A percentile compares a stretch with the other conserved stretches of the same genome.
Evolutionary conservation across 192 early-diverging fungal species (phyloP).

Genomic region (Geranomyces variabilis): DNA sequence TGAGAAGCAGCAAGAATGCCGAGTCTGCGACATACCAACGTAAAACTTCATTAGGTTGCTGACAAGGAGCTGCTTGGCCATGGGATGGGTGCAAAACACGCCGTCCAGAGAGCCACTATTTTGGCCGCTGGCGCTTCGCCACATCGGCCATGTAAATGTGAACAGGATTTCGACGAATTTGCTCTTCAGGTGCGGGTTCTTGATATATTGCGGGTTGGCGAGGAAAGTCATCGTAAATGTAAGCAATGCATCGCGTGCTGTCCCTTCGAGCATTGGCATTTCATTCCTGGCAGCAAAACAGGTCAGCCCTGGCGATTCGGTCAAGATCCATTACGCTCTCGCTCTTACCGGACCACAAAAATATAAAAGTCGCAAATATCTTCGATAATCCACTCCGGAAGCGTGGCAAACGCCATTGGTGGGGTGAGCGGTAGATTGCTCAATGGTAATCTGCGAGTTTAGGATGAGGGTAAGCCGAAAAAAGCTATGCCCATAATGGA

Average conservation of each 20-base stretch:
- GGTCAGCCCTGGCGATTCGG: neutral
- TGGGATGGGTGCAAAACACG: constrained; percentile 72
- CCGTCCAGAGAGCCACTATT: constrained; percentile 45
- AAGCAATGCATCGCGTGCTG: constrained; percentile 52
- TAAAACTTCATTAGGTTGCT: constrained; percentile 88
- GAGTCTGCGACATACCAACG: constrained; percentile 59
- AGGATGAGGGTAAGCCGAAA: neutral
- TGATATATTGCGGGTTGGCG: constrained; percentile 74
- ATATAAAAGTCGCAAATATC: constrained; percentile 83
- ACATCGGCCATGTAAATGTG: constrained; percentile 76
- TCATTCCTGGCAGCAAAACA: constrained; percentile 36
- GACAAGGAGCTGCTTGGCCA: constrained; percentile 76
- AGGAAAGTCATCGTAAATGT: constrained; percentile 81
- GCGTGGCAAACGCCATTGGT: constrained; percentile 65
- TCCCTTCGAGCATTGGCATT: constrained; percentile 47
- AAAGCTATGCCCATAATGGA: neutral
- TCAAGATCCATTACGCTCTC: neutral
- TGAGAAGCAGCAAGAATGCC: constrained; percentile 5
- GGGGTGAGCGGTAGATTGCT: constrained; percentile 61
- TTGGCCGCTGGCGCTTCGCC: constrained; percentile 42
- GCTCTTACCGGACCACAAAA: constrained; percentile 66
- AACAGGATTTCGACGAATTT: constrained; percentile 92
- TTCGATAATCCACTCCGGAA: constrained; percentile 93
- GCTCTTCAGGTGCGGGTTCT: constrained; percentile 94
- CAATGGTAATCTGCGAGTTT: constrained; percentile 19